Conservation (phyloP, 495 filamentous ascomycete species). For the Hyaloscypha variabilis region DNA sequence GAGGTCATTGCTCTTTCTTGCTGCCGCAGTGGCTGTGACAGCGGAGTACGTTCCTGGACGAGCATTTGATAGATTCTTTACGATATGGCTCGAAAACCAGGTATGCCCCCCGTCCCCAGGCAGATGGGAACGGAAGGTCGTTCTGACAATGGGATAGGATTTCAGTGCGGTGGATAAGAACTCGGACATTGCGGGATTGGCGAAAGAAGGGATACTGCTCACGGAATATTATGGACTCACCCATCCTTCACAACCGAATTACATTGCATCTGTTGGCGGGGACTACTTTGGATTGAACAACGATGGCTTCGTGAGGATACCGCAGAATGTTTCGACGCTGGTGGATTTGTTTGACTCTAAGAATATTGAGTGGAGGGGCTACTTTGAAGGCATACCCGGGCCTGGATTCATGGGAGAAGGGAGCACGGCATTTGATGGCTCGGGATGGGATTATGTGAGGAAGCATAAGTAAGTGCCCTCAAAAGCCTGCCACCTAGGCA, state of each 20-base stretch:
- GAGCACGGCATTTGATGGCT: slow-evolving; percentile 46
- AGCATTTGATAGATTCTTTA: slow-evolving; percentile 67
- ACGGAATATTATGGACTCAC: slow-evolving; percentile 64
- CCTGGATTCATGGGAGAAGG: slow-evolving; percentile 66
- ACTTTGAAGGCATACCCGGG: slow-evolving; percentile 67
- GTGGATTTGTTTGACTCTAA: slow-evolving; percentile 68
- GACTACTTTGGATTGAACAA: slow-evolving; percentile 72
- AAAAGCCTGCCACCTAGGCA: neutral
- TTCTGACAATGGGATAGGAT: slow-evolving; percentile 58
- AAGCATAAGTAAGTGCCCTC: slow-evolving; percentile 64
- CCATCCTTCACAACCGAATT: slow-evolving; percentile 62
- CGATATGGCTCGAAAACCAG: slow-evolving; percentile 72
- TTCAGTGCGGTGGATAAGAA: slow-evolving; percentile 53
- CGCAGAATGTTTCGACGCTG: slow-evolving; percentile 67
- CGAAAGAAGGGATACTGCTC: slow-evolving; percentile 62
- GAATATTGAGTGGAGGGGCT: slow-evolving; percentile 64
- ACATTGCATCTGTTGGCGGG: slow-evolving; percentile 61
- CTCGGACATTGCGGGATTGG: slow-evolving; percentile 54
- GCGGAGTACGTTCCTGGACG: slow-evolving; percentile 48
- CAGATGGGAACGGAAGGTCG: no score
- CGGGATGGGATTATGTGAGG: slow-evolving; percentile 63
- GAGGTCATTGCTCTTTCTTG: slow-evolving; percentile 17
- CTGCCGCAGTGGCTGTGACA: slow-evolving; percentile 12
- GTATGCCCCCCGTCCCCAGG: slow-evolving; percentile 11
- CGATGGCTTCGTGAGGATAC: slow-evolving; percentile 60